Conservation (phyloP, 2,329 filamentous ascomycete species). For the Cercospora sesami region DNA sequence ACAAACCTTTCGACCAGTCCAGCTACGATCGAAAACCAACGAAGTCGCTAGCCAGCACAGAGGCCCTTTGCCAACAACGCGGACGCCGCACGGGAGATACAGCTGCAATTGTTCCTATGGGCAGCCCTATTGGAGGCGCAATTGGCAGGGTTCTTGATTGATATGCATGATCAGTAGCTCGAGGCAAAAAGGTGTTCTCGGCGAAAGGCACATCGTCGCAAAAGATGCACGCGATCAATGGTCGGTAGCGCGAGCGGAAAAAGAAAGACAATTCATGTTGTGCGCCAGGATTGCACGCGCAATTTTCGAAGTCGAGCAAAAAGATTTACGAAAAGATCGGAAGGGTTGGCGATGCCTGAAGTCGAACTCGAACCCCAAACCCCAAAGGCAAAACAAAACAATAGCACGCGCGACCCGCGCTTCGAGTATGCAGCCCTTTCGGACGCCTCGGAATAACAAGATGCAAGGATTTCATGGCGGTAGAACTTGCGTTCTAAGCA, state of each 20-base stretch:
- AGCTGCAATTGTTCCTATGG: background rate
- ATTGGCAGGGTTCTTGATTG: background rate
- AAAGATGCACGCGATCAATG: background rate
- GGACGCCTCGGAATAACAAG: conserved; percentile 7
- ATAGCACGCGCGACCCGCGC: conserved; percentile 1
- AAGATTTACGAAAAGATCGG: background rate
- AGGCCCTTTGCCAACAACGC: background rate
- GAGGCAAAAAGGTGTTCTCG: background rate
- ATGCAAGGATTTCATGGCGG: conserved; percentile 2
- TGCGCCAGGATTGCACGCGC: background rate
- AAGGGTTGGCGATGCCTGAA: background rate
- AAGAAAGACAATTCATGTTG: background rate
- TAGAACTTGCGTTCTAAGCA: conserved; percentile 1
- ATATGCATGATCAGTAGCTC: background rate
- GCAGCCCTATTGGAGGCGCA: background rate
- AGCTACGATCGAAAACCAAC: background rate
- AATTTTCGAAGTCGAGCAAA: background rate
- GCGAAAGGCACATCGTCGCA: background rate
- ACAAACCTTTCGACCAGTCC: background rate
- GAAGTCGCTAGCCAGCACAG: background rate
- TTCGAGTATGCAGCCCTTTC: conserved; percentile 2
- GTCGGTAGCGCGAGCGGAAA: background rate
- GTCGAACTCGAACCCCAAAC: background rate
- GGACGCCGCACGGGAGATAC: background rate
- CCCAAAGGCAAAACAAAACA: background rate